Percentiles rank a stretch among this genome's conserved stretches.
Conservation (phyloP, 1,284 basidiomycete species). For the Puccinia polysora region DNA sequence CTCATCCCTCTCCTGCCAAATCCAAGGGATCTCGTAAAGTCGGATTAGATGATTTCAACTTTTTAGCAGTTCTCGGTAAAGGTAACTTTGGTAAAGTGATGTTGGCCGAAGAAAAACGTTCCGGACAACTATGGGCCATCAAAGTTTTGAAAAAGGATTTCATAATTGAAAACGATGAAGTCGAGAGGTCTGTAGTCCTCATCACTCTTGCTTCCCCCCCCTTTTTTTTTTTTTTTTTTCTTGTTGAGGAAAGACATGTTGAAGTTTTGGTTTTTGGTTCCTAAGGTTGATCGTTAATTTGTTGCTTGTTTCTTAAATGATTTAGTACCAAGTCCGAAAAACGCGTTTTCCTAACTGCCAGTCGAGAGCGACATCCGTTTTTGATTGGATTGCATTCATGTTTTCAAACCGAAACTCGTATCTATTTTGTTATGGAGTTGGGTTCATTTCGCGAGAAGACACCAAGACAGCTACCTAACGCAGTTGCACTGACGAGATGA, state of each 20-base stretch:
- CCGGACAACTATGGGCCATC: constrained; percentile 88
- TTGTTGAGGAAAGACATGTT: constrained; percentile 26
- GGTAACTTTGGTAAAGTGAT: constrained; percentile 99
- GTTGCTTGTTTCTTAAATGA: too few relatives aligned
- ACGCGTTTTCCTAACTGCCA: constrained; percentile 92
- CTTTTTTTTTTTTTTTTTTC: constrained; percentile 4
- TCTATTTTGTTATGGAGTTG: constrained; percentile 75
- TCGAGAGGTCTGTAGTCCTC: constrained; percentile 89
- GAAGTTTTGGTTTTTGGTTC: too few relatives aligned
- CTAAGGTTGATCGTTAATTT: too few relatives aligned
- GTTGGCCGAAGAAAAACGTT: constrained; percentile 96
- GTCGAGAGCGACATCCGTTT: constrained; percentile 95
- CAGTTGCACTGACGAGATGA: neutral
- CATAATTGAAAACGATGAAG: constrained; percentile 99
- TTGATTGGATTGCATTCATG: constrained; percentile 93
- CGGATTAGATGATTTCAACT: constrained; percentile 97
- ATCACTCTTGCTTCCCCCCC: neutral
- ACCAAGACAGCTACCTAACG: neutral
- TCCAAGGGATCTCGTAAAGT: constrained; percentile 67
- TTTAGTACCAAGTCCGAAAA: constrained; percentile 95
- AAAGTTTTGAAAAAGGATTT: constrained; percentile 99
- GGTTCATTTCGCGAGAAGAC: neutral
- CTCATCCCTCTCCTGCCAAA: constrained; percentile 36
- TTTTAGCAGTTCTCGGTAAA: constrained; percentile 95
- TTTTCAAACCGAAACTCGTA: constrained; percentile 98